A percentile compares a stretch with the other conserved stretches of the same genome.
Conservation (phyloP, 331 rosid genomes). For the Rhamnella rubrinervis region DNA sequence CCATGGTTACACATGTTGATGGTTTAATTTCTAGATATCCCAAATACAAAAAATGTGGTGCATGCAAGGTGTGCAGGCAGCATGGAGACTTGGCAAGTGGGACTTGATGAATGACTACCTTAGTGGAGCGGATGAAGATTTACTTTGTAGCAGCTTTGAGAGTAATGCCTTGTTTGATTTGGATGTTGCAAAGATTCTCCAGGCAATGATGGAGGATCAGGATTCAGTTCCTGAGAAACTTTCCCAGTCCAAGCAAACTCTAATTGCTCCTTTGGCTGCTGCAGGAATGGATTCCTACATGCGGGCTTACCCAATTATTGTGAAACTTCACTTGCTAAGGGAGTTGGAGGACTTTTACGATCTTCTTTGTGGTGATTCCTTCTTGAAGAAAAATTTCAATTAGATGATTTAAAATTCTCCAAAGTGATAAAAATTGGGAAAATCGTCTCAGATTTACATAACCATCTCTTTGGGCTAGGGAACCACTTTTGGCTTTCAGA, state of each 20-base stretch:
- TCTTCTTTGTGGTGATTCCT: conserved; percentile 73
- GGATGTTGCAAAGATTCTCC: conserved; percentile 94
- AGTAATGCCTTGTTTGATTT: conserved; percentile 90
- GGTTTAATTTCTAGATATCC: conserved; percentile 87
- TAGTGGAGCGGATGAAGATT: conserved; percentile 82
- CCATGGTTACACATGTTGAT: conserved; percentile 97
- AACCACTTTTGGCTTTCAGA: conserved; percentile 86
- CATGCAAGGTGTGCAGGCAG: conserved; percentile 99
- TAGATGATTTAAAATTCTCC: conserved; percentile 57
- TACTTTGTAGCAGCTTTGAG: conserved; percentile 82
- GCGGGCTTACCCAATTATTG: conserved; percentile 90
- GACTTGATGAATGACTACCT: conserved; percentile 98
- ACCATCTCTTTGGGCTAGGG: conserved; percentile 94
- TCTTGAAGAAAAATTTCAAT: conserved; percentile 75
- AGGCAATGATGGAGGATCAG: conserved; percentile 92
- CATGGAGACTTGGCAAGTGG: conserved; percentile 99
- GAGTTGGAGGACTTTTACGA: conserved; percentile 88
- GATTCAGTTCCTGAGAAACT: conserved; percentile 80
- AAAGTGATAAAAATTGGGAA: conserved; percentile 86
- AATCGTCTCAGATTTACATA: conserved; percentile 82
- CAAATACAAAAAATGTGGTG: conserved; percentile 88
- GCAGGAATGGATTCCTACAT: conserved; percentile 98
- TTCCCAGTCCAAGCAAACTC: conserved; percentile 82
- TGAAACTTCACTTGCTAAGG: conserved; percentile 85
- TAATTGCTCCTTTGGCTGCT: conserved; percentile 93